Base-by-base conservation (phyloP, 306 rosid genomes). In the Alnus rubra region DNA sequence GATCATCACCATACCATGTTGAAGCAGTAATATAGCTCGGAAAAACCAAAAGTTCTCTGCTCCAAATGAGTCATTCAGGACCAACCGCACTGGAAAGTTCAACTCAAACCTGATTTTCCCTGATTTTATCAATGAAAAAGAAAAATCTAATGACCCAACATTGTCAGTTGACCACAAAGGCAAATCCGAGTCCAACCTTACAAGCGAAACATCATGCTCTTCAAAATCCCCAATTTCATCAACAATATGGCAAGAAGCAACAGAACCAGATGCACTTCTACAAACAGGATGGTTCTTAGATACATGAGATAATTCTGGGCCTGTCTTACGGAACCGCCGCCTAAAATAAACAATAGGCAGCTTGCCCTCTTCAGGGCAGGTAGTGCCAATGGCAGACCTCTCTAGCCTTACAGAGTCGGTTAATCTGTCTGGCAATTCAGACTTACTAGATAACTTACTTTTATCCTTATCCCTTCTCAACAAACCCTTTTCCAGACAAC, bases 271-370 rank as follows among this genome's bases (percentile, higher is more conserved):
- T 65, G 74, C 74, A 55, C 77, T 74, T 51, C 58, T 68, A 52
- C 49, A 76, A 33, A 75, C 82, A 80, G 39, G 81, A n/a, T 80
- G 79, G 12, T 33, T 83, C 77, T 80, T 77, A 11, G 77, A 80
- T 59, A 75, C 51, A 72, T 62, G 83, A 74, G 85, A 80, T 19
- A 84, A 74, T 74, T 76, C 85, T 74, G 79, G 74, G 78, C 75
- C 85, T 72, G 83, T 44, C 45, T 84, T 89, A 59, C 87, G 97
- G 56, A 88, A 81, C 77, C 93, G 87, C 89, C 85, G 90, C 81
- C 99, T 89, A 80, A 76, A 77, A 80, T 96, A 96, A 45, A 96
- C 99, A 89, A 92, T 84, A 58, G 98, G 98, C 78, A 0, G 74
- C 81, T 90, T 88, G 68, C 88, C 65, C 80, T 84, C 89, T 71